Evolutionary conservation across 352 stramenopile genomes (phyloP).

Genomic region (Pythium pectinolyticum): DNA sequence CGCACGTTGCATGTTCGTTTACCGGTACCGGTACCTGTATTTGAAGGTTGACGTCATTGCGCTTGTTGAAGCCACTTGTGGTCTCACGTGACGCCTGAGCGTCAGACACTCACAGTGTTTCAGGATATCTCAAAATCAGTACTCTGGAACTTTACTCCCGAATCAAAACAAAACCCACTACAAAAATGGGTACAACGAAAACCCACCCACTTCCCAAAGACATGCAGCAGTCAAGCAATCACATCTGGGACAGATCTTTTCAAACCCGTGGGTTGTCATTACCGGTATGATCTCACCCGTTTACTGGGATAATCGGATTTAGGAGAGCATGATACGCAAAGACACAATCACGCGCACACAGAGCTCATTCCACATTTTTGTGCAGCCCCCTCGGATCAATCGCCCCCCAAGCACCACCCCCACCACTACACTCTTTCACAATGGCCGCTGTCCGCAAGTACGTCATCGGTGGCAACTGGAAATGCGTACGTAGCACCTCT

Average conservation of each 20-base stretch:
- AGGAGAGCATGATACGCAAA: slow-evolving; percentile 6
- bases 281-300: no score
- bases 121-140: slow-evolving; percentile 13
- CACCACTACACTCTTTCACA: slow-evolving; percentile 10
- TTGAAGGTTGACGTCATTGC: not conserved
- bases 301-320: slow-evolving; percentile 24
- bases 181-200: slow-evolving; percentile 2
- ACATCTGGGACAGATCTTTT: no score
- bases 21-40: no score
- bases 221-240: not conserved
- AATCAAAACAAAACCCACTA: no score
- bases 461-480: slow-evolving; percentile 93
- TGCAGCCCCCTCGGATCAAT: not conserved
- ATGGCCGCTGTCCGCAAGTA: slow-evolving; percentile 44
- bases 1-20: no score
- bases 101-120: slow-evolving; percentile 10
- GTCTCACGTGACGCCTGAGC: slow-evolving; percentile 8
- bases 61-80: slow-evolving; percentile 22
- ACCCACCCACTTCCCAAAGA: slow-evolving; percentile 4
- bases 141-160: no score
- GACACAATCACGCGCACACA: not conserved
- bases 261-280: no score
- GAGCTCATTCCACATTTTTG: slow-evolving; percentile 25
- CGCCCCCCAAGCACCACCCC: not conserved
- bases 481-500: slow-evolving; percentile 78